Base-by-base conservation (phyloP, 2,329 filamentous ascomycete genomes). In the Lithohypha guttulata region DNA sequence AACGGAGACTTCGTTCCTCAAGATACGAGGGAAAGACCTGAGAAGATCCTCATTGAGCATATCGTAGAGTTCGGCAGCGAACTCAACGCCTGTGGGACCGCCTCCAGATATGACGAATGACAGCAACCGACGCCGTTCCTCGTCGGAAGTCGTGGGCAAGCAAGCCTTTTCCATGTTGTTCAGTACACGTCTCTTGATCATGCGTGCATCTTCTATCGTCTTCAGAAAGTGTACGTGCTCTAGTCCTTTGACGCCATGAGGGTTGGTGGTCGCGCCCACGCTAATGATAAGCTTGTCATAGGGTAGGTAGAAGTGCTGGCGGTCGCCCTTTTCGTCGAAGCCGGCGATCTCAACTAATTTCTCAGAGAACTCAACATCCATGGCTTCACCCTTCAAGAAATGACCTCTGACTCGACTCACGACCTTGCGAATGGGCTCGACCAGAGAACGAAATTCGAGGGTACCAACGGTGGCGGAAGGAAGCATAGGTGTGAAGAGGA, bases 1-100 rank as follows among this genome's bases (percentile, higher is more conserved):
- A 1, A 98, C 89, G 0, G 91, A 96, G 34, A 98, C 93, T 59
- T 98, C 86, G 57, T 96, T 96, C 45, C 91, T 78, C n/a, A 98
- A 64, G 20, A 98, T 76, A 46, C 79, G 79, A 2, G 91, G 91
- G 60, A 94, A 98, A 52, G 82, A 77, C 37, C 72, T 69, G 29
- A 79, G 79, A 29, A 98, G 63, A 57, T 98, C 91, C 59, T 98
- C 93, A 55, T 98, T 98, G 11, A 98, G 70, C 59, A 98, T 79
- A 60, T 98, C 91, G 58, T 83, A 96, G 5, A 98, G 71, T 58
- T 98, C 91, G 4, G 91, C 91, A 1, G 93, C 93, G 53, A 98
- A 98, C 59, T 98, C 91, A 23, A 98, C 91, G 44, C 91, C 91
- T 0, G 91, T 98, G 3, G 91, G 91, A 1, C 91, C 91, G 52